Conservation (phyloP, 2,329 filamentous ascomycete genomes). For the Hypoxylon sp. region DNA sequence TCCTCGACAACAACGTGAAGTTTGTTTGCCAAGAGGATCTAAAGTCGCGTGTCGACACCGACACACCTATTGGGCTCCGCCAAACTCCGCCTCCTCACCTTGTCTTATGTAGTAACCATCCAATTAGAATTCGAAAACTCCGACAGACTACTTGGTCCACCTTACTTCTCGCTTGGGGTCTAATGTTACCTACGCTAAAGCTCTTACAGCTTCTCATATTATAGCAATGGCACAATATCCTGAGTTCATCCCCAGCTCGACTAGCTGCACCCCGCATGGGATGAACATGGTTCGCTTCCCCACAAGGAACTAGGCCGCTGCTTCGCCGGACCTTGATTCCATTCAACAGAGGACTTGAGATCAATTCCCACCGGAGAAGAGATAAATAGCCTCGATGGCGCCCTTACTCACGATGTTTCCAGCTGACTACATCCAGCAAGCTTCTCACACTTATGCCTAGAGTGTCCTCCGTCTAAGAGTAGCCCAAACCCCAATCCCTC, state of each 20-base stretch:
- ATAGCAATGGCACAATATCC: constrained; percentile 21
- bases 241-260: constrained; percentile 20
- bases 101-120: not conserved
- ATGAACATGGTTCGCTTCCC: constrained; percentile 25
- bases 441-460: not conserved
- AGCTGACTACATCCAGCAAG: not conserved
- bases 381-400: constrained; percentile 37
- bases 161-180: constrained; percentile 8
- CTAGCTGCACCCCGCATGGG: constrained; percentile 35
- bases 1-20: constrained; percentile 4
- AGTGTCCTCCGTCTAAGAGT: not conserved
- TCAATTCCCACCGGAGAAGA: constrained; percentile 1
- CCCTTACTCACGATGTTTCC: constrained; percentile 4
- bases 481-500: not conserved
- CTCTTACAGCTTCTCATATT: constrained; percentile 15
- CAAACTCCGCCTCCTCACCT: constrained; percentile 11
- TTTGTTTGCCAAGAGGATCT: constrained; percentile 31
- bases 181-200: constrained; percentile 13
- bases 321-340: constrained; percentile 13
- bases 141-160: constrained; percentile 13
- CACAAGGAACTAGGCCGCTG: constrained; percentile 30
- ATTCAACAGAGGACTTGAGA: constrained; percentile 4
- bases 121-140: constrained; percentile 33
- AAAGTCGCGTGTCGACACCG: constrained; percentile 24
- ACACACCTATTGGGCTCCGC: constrained; percentile 25